Evolutionary conservation across 805 yeast species (phyloP), one percentile per base, ranked within the genome.

Genomic region (Starmera quercuum): DNA sequence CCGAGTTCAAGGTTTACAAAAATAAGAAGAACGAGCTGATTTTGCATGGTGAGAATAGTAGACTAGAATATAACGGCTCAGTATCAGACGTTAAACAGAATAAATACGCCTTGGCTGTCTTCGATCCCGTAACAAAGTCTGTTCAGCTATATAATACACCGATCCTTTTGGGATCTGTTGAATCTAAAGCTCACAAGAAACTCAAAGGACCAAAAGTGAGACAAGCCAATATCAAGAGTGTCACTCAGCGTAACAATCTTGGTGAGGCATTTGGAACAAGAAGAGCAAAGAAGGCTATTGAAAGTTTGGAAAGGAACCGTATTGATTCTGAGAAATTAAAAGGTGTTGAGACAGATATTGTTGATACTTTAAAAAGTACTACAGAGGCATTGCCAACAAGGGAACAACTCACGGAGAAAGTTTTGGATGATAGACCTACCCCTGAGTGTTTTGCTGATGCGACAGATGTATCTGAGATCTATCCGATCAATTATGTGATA

Each of bases 201-300:
- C 66, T 66, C 40, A 63, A 63, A 30, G 83, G 85, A 6, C 92
- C 92, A 16, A 58, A 66, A 18, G 67, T 84, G 36, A 75, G 72
- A 59, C 82, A 75, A 54, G 59, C 63, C 7, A 73, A 72, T 22
- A 67, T 63, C 5, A 59, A 66, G 39, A 49, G 51, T 46, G 63
- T 71, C 38, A 63, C 67, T 13, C 85, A 84, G 60, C 74, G 97
- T 56, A 83, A 75, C 36, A 82, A 85, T 2, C 70, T 92, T 52
- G 98, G 98, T 52, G 90, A 86, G 60, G 94, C 92, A 3, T 92
- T 92, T 49, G 98, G 98, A 70, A 90, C 98, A 37, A 88, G 84
- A 64, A 88, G 78, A 64, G 97, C 97, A 41, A 90, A 86, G 64
- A 82, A 85, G 47, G 95, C 95, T 23, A 83, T 92, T 50, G 64